Percentiles rank a stretch among this genome's conserved stretches.
Conservation (phyloP, 768 basidiomycete genomes). For the Naganishia randhawae region DNA sequence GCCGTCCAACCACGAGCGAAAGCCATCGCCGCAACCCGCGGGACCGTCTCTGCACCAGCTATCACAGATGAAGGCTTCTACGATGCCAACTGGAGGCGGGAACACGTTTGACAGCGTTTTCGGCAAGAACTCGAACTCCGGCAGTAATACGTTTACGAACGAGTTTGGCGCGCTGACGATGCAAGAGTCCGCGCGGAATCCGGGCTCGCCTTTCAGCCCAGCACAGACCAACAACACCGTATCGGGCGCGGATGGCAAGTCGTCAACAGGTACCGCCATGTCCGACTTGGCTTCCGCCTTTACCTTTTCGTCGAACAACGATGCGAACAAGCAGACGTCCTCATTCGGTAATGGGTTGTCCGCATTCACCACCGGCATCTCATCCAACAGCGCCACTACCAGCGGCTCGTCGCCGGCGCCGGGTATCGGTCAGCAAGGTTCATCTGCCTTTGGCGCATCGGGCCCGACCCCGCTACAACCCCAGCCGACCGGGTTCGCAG, state of each 20-base stretch:
- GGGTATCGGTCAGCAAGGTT: constrained; percentile 3
- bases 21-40: constrained; percentile 2
- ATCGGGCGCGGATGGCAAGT: not conserved
- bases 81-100: not conserved
- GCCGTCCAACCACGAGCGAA: constrained; percentile 53
- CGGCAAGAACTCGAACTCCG: not conserved
- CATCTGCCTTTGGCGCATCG: constrained; percentile 52
- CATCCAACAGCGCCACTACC: constrained; percentile 24
- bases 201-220: not conserved
- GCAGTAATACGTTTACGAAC: constrained; percentile 6
- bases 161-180: constrained; percentile 33
- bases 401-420: constrained; percentile 21
- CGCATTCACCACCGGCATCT: constrained; percentile 9
- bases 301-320: constrained; percentile 21
- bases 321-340: not conserved
- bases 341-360: constrained; percentile 26
- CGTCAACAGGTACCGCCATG: constrained; percentile 31
- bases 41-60: constrained; percentile 30
- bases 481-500: constrained; percentile 59
- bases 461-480: constrained; percentile 53
- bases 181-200: not conserved
- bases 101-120: constrained; percentile 17
- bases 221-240: constrained; percentile 8
- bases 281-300: constrained; percentile 44
- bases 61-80: constrained; percentile 33